Conservation (phyloP, 768 basidiomycete genomes). For the Russula sp. region DNA sequence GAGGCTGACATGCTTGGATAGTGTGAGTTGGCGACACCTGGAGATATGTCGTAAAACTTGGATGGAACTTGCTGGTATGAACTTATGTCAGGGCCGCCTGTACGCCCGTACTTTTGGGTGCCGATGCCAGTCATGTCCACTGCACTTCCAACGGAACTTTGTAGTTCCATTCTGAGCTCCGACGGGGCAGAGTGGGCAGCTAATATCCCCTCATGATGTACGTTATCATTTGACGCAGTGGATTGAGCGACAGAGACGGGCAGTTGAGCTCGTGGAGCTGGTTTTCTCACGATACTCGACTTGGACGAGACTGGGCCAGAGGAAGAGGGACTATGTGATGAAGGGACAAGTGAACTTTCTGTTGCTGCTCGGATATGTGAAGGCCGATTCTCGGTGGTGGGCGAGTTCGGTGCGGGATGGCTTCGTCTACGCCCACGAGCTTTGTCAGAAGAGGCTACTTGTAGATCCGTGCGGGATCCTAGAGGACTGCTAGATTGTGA, state of each 20-base stretch:
- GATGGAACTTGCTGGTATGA: constrained; percentile 20
- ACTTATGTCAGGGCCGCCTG: constrained; percentile 22
- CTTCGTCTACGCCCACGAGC: constrained; percentile 12
- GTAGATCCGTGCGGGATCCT: constrained; percentile 32
- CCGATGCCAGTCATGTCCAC: constrained; percentile 66
- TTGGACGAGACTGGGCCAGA: constrained; percentile 26
- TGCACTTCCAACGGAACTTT: constrained; percentile 45
- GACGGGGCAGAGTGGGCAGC: neutral
- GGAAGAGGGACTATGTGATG: constrained; percentile 12
- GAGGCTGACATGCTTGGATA: constrained; percentile 14
- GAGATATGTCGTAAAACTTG: constrained; percentile 2
- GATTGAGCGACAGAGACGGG: constrained; percentile 44
- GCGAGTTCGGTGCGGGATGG: constrained; percentile 1
- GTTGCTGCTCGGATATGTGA: constrained; percentile 16
- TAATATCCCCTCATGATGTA: constrained; percentile 6
- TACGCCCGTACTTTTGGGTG: constrained; percentile 24
- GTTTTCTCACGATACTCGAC: constrained; percentile 48
- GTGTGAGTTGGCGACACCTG: constrained; percentile 2
- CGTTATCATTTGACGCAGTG: constrained; percentile 26
- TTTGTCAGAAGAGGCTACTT: neutral
- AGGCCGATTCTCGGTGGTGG: neutral
- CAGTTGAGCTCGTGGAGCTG: constrained; percentile 54
- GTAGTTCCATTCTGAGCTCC: constrained; percentile 32
- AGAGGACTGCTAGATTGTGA: constrained; percentile 31
- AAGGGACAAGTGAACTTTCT: constrained; percentile 13